Evolutionary conservation across 2,329 filamentous ascomycete genomes (phyloP).

Genomic region (Fusarium torreyae): DNA sequence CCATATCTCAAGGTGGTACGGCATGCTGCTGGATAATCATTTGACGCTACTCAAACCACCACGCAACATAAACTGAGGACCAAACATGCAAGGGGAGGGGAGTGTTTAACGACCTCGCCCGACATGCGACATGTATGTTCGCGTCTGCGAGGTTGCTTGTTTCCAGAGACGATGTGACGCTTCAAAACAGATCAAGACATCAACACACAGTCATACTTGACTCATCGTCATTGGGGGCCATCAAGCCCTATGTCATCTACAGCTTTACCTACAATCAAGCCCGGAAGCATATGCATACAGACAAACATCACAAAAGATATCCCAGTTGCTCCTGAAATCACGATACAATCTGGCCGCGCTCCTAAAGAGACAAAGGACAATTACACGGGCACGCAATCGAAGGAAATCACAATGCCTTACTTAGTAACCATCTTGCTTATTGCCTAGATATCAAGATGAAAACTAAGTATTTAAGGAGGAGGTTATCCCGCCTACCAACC

Average conservation of each 20-base stretch:
- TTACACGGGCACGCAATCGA: no score
- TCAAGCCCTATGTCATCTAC: constrained; percentile 2
- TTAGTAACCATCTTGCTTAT: no score
- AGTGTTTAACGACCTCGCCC: background rate
- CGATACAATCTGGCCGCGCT: no score
- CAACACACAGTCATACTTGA: background rate
- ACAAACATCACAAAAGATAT: background rate
- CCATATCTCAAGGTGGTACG: background rate
- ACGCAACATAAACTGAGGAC: background rate
- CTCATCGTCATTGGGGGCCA: background rate
- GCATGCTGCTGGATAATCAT: constrained; percentile 1
- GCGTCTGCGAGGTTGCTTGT: background rate
- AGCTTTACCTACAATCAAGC: background rate
- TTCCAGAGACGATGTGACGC: background rate
- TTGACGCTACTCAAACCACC: background rate
- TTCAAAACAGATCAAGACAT: background rate
- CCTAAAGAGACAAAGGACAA: no score
- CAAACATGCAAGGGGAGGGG: background rate
- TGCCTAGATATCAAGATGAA: no score
- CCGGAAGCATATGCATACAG: background rate
- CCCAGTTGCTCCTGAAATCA: background rate
- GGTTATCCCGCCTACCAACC: background rate
- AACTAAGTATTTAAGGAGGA: no score
- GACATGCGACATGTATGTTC: background rate
- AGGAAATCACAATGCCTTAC: no score